Percentiles rank a stretch among this genome's conserved stretches.
Evolutionary conservation across 2,329 filamentous ascomycete genomes (phyloP).

Genomic region (Rhexocercosporidium sp.): DNA sequence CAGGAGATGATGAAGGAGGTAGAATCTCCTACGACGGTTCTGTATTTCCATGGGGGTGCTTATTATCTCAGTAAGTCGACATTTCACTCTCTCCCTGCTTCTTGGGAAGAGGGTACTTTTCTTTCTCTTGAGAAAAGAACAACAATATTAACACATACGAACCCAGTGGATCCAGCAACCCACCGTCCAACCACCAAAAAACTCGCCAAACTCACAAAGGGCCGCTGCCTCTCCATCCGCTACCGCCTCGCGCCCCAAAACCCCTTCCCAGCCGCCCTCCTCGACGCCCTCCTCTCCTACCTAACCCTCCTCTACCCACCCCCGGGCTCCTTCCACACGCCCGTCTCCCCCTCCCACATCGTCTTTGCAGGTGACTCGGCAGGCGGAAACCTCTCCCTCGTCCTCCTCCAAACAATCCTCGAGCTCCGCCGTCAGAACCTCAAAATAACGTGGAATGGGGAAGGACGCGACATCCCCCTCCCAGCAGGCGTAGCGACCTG

Average conservation of each 20-base stretch:
- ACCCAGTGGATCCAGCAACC: conserved; percentile 65
- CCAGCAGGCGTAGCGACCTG: conserved; percentile 68
- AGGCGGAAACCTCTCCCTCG: conserved; percentile 72
- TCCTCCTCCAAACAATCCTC: conserved; percentile 71
- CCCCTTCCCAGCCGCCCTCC: conserved; percentile 74
- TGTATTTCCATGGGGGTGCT: conserved; percentile 80
- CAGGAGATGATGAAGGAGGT: conserved; percentile 70
- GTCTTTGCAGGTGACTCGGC: conserved; percentile 76
- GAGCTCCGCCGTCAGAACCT: conserved; percentile 58
- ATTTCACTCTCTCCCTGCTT: not conserved
- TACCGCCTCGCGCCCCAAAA: conserved; percentile 78
- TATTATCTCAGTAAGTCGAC: conserved; percentile 60
- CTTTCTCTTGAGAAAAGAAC: not conserved
- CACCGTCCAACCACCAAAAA: conserved; percentile 64
- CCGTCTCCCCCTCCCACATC: conserved; percentile 69
- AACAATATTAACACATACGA: not conserved
- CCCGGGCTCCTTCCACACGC: conserved; percentile 66
- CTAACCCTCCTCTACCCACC: conserved; percentile 71
- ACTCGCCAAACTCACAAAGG: conserved; percentile 69
- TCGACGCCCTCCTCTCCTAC: conserved; percentile 77
- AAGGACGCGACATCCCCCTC: conserved; percentile 62
- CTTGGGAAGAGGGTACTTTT: not conserved
- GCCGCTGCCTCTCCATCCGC: conserved; percentile 64
- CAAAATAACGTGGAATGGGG: conserved; percentile 65
- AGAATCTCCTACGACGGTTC: conserved; percentile 63